These are phyloP conservation scores for Nitzschia putrida DNA, from an alignment of 108 stramenopile genomes.

Conservation along the genomic window DNA sequence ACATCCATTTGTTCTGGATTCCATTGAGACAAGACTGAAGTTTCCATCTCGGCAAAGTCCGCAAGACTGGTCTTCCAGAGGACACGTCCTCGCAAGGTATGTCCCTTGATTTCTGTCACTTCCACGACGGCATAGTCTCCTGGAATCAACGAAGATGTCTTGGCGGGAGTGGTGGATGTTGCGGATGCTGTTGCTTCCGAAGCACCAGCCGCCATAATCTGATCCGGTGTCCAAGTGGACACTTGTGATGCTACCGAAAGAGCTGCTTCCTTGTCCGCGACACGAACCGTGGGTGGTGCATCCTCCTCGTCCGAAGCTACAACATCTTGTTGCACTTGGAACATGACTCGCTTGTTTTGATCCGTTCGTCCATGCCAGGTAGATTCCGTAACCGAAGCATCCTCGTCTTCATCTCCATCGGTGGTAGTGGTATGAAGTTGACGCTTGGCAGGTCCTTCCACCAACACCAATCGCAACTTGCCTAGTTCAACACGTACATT, in stretches of 20 bases:
- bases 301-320: background rate
- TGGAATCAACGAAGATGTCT: slow-evolving; percentile 23
- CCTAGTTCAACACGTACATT: slow-evolving; percentile 77
- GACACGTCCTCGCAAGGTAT: slow-evolving; percentile 69
- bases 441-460: slow-evolving; percentile 81
- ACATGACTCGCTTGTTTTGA: slow-evolving; percentile 78
- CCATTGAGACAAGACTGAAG: slow-evolving; percentile 4
- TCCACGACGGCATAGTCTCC: slow-evolving; percentile 84
- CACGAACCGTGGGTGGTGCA: background rate
- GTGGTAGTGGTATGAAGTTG: slow-evolving; percentile 33
- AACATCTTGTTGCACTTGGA: slow-evolving; percentile 29
- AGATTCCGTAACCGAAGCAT: background rate
- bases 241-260: too few species aligned
- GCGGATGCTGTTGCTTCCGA: background rate
- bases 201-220: background rate
- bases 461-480: slow-evolving; percentile 69
- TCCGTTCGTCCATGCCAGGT: slow-evolving; percentile 78
- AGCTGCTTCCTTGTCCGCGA: background rate
- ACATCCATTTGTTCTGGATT: background rate
- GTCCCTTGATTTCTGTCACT: slow-evolving; percentile 77
- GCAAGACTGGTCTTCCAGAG: slow-evolving; percentile 61
- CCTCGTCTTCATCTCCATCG: slow-evolving; percentile 9
- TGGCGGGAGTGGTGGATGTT: background rate
- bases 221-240: too few species aligned
- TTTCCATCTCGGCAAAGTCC: slow-evolving; percentile 24